These are phyloP conservation scores for Sodiomyces alkalinus DNA, from an alignment of 2,329 filamentous ascomycete species.

Conservation along the genomic window DNA sequence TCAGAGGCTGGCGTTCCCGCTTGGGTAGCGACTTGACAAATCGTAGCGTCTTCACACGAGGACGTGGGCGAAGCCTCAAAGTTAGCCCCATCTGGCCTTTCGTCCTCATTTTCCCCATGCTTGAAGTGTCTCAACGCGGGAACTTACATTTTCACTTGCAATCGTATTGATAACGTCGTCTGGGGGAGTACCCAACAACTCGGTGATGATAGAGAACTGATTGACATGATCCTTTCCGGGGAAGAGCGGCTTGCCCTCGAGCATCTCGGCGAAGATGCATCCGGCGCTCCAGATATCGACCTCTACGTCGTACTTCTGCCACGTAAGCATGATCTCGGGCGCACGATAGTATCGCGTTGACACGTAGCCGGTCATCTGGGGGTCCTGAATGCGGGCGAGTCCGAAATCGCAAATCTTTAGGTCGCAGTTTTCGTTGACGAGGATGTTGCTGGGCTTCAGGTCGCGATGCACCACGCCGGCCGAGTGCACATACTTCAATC, in stretches of 20 bases:
- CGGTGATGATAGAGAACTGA: conserved; percentile 98
- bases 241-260: conserved; percentile 95
- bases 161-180: conserved; percentile 98
- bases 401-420: conserved; percentile 99
- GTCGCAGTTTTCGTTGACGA: conserved; percentile 99
- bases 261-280: conserved; percentile 98
- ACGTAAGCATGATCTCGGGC: conserved; percentile 99
- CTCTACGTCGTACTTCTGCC: conserved; percentile 99
- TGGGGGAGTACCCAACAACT: conserved; percentile 86
- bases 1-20: conserved; percentile 75
- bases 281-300: conserved; percentile 99
- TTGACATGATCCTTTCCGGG: conserved; percentile 99
- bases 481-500: conserved; percentile 97
- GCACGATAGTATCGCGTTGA: conserved; percentile 98
- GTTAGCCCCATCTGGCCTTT: conserved; percentile 8
- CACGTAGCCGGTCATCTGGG: conserved; percentile 98
- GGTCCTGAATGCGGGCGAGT: conserved; percentile 91
- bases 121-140: too few species aligned
- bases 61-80: too few species aligned
- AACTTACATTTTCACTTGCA: conserved; percentile 83
- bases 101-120: too few species aligned
- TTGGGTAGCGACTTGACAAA: conserved; percentile 97
- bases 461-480: conserved; percentile 96
- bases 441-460: conserved; percentile 95
- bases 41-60: conserved; percentile 83